phyloP scores from a whole-genome alignment of 441 rosid species.

The Eutrema salsugineum region DNA sequence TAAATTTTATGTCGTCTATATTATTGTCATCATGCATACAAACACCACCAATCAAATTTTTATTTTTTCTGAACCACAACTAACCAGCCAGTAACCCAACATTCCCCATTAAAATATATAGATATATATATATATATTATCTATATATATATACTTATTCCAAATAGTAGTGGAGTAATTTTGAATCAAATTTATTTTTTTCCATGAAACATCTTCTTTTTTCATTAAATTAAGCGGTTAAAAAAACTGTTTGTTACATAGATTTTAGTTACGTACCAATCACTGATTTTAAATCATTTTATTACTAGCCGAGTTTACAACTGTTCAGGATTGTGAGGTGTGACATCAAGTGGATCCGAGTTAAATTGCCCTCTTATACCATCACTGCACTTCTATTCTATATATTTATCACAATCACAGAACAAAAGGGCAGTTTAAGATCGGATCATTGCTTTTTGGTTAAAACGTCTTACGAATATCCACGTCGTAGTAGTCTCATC shows the following conservation, averaged over 20 bases:
- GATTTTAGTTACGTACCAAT: too few species aligned
- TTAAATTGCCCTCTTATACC: too few species aligned
- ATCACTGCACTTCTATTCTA: too few species aligned
- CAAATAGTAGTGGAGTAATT: not conserved
- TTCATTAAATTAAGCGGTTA: too few species aligned
- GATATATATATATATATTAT: too few species aligned
- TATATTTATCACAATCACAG: not conserved
- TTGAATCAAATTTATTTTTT: not conserved
- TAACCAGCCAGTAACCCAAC: not conserved
- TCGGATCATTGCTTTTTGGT: not conserved
- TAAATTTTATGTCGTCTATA: not conserved
- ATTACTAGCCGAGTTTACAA: not conserved
- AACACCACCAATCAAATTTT: not conserved
- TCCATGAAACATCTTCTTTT: too few species aligned
- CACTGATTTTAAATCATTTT: too few species aligned
- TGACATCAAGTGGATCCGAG: too few species aligned
- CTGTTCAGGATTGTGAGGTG: too few species aligned
- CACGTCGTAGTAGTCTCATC: constrained; percentile 6
- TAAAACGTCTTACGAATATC: not conserved
- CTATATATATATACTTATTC: too few species aligned
- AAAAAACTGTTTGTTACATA: too few species aligned
- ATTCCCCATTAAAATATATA: not conserved
- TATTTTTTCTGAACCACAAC: too few species aligned
- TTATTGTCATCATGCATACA: constrained; percentile 2
- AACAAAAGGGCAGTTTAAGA: not conserved